Percentiles rank a stretch among this genome's conserved stretches.
These are phyloP conservation scores for Effrenium voratum DNA, from an alignment of 73 alveolate species.

Conservation along the genomic window DNA sequence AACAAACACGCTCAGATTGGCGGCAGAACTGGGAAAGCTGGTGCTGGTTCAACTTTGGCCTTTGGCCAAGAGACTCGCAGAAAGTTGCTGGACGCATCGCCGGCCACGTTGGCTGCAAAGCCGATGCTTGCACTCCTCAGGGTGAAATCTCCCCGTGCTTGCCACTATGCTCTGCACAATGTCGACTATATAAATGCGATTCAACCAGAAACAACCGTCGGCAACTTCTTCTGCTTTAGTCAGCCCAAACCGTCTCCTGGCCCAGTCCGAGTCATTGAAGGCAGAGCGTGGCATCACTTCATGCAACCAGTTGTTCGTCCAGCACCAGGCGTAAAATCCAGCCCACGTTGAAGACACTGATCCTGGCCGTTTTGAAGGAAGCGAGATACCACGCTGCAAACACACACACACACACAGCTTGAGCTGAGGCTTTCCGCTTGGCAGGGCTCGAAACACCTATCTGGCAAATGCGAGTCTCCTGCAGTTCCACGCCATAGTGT, in stretches of 20 bases:
- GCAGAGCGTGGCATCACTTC: conserved; percentile 54
- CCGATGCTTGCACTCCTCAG: conserved; percentile 86
- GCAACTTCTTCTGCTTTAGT: not conserved
- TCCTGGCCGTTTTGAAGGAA: no score
- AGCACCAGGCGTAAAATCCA: conserved; percentile 78
- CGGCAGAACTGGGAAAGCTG: no score
- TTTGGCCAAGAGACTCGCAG: conserved; percentile 42
- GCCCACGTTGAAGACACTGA: conserved; percentile 55
- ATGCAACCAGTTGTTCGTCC: conserved; percentile 89
- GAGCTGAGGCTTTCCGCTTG: no score
- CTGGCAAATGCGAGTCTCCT: not conserved
- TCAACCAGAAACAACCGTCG: not conserved
- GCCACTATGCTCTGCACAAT: not conserved
- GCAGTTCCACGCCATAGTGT: conserved; percentile 91
- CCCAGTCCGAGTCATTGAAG: conserved; percentile 48
- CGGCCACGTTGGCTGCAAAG: conserved; percentile 75
- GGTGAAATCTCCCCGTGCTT: not conserved
- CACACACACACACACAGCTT: no score
- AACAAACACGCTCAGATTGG: not conserved
- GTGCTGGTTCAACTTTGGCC: no score
- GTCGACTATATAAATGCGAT: not conserved
- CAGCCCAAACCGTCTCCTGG: conserved; percentile 5
- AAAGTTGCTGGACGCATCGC: conserved; percentile 86
- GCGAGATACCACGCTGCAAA: not conserved
- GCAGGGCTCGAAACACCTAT: not conserved